Evolutionary conservation across 1,139 yeast species (phyloP).

Genomic region (Taiozyma sp.): DNA sequence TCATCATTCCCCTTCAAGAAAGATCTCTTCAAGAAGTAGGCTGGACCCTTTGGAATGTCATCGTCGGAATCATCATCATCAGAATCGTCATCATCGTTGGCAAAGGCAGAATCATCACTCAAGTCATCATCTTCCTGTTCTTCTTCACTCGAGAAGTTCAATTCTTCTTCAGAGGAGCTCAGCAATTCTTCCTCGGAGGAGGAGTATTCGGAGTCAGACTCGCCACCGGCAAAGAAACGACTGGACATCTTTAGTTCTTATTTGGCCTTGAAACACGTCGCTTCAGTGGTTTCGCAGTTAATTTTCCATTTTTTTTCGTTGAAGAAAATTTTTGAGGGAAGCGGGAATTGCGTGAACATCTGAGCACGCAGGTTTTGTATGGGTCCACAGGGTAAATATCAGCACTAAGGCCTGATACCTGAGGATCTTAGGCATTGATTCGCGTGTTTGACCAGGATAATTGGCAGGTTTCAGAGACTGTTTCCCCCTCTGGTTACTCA

Average conservation of each 20-base stretch:
- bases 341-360: neutral
- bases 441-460: too few relatives aligned
- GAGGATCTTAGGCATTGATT: too few relatives aligned
- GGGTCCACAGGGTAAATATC: constrained; percentile 3
- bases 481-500: too few relatives aligned
- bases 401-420: neutral
- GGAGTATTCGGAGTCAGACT: constrained; percentile 41
- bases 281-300: neutral
- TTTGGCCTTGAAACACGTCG: constrained; percentile 12
- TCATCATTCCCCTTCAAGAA: constrained; percentile 29
- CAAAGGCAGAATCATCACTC: constrained; percentile 27
- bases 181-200: constrained; percentile 75
- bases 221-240: constrained; percentile 53
- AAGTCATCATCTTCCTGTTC: constrained; percentile 31
- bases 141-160: constrained; percentile 43
- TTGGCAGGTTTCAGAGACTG: too few relatives aligned
- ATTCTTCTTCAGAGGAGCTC: constrained; percentile 64
- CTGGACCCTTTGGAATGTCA: constrained; percentile 38
- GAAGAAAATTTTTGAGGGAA: constrained; percentile 4
- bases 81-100: constrained; percentile 28
- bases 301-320: constrained; percentile 1
- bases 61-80: constrained; percentile 43
- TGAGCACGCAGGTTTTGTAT: neutral
- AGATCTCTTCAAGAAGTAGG: constrained; percentile 35
- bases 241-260: constrained; percentile 39